Evolutionary conservation across 306 rosid genomes (phyloP), one percentile per base, ranked within the genome.

Genomic region (Casuarina equisetifolia): DNA sequence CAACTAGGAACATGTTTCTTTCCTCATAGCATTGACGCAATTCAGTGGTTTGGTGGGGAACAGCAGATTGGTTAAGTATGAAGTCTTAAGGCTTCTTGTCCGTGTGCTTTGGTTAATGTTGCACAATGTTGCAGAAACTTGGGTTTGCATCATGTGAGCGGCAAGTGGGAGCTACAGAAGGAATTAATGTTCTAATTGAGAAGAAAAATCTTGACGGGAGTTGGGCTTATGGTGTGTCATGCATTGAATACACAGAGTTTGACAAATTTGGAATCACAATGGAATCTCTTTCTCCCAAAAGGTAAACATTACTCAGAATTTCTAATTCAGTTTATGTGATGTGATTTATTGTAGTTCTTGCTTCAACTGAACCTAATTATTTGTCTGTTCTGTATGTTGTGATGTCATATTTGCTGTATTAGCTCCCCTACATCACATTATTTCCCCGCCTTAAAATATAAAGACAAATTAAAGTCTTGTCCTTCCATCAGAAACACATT

Each of bases 61-160:
- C 6, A 3, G 53, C 32, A 64, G 15, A 52, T 77, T 54, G 75
- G 75, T 72, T 49, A 49, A 73, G 13, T 43, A 50, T 72, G 53
- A 58, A 70, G 74, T 50, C 40, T 19, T 68, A 32, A 43, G 49
- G 63, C 69, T 53, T 62, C 40, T 77, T 66, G 20, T 17, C 51
- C 2, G 72, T 59, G 40, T 53, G 42, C 82, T 55, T 45, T 58
- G 58, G 62, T 55, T 17, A 57, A 46, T 78, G 61, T 58, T 69
- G 43, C 64, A 55, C 81, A 55, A 74, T 44, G 67, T 63, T 40
- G 80, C 93, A 95, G 99, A 92, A 88, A 86, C 81, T 95, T 79
- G 99, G 99, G 62, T 95, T 92, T 61, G 99, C 99, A 82, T 92
- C 99, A 43, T 92, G 97, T 76, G 84, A 91, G 90, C 84, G 93